Percentiles rank a stretch among this genome's conserved stretches.
These are phyloP conservation scores for Starmerella cellae DNA, from an alignment of 805 yeast genomes.

Conservation along the genomic window DNA sequence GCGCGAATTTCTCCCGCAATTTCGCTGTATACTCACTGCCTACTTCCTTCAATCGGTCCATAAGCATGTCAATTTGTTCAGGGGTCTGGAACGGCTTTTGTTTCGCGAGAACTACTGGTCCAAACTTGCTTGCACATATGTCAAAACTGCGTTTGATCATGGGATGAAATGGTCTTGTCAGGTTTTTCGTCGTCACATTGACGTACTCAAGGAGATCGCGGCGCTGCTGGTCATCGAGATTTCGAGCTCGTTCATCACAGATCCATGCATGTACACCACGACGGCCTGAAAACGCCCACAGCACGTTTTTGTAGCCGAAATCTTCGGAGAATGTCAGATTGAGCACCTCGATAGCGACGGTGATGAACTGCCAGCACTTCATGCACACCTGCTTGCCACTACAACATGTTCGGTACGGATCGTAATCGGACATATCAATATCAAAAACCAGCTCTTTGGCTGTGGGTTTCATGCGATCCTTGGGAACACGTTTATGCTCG, in stretches of 20 bases:
- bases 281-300: conserved; percentile 97
- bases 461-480: conserved; percentile 63
- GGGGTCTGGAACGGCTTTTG: conserved; percentile 55
- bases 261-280: conserved; percentile 99
- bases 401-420: conserved; percentile 87
- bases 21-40: conserved; percentile 27
- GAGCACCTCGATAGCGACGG: conserved; percentile 65
- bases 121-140: conserved; percentile 49
- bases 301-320: conserved; percentile 71
- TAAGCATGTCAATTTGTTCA: conserved; percentile 36
- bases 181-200: conserved; percentile 45
- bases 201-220: conserved; percentile 72
- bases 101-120: conserved; percentile 51
- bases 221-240: conserved; percentile 57
- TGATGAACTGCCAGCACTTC: conserved; percentile 88
- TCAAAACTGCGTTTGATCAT: conserved; percentile 61
- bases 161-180: conserved; percentile 79
- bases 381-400: conserved; percentile 68
- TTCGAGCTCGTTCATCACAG: conserved; percentile 71
- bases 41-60: conserved; percentile 38
- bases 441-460: conserved; percentile 86
- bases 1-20: conserved; percentile 35
- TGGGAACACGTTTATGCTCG: conserved; percentile 63
- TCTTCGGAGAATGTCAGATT: conserved; percentile 65
- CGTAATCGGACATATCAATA: conserved; percentile 96